Evolutionary conservation across 306 rosid genomes (phyloP), one percentile per base, ranked within the genome.

Genomic region (Trifolium repens): DNA sequence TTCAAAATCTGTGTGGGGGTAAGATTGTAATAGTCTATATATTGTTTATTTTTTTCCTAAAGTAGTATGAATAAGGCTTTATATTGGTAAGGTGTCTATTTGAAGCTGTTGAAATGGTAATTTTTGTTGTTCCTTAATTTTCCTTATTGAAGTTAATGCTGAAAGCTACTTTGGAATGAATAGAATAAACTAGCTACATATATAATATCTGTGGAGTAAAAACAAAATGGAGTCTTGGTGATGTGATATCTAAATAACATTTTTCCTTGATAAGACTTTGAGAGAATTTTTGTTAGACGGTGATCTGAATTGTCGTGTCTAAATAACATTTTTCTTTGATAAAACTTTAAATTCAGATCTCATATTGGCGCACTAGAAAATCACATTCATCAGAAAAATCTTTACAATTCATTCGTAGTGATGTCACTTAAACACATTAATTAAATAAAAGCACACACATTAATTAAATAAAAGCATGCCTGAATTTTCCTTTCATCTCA

Each of bases 1-100:
- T 73, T 67, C n/a, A 35, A 55, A 22, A 55, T 55, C 1, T 19
- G 5, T 3, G 61, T 55, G 13, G 61, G 61, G 61, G 32, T 74
- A 61, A 13, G 34, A 55, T 4, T 19, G 32, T 22, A 55, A 19
- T 55, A 10, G 32, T 13, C 30, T 54, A 17, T 19, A 54, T 55
- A 19, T 55, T 19, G 34, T 19, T 19, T 55, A 9, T 9, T 10
- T 10, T 19, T 55, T 55, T 13, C 52, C 52, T 7, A 53, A 53
- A 59, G 65, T 13, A 59, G 37, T 46, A 9, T 19, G 13, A 59
- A 47, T 16, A 37, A 65, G 22, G 72, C 5, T 76, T 67, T 42
- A 37, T 70, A 35, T 84, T 81, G 90, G 80, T 88, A 85, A 71
- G 70, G 55, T 54, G 88, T 90, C 92, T 74, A 80, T 77, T 82